These are phyloP conservation scores for Primulina tabacum DNA, from an alignment of 257 asterid genomes.

Conservation along the genomic window DNA sequence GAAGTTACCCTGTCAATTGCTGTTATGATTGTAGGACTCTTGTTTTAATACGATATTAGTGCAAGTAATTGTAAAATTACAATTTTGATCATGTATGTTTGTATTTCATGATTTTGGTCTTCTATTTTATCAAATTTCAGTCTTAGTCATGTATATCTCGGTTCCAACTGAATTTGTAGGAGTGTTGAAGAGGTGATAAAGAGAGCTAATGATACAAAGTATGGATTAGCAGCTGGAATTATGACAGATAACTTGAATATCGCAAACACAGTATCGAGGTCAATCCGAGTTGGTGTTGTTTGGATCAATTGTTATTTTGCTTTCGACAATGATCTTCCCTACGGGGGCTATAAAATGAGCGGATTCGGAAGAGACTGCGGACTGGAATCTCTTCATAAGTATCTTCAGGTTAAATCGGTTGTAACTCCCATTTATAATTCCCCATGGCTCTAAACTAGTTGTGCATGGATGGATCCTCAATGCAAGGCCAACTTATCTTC, in stretches of 20 bases:
- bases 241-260: constrained; percentile 50
- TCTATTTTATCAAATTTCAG: too few relatives aligned
- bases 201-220: constrained; percentile 45
- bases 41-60: too few relatives aligned
- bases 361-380: constrained; percentile 51
- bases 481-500: not conserved
- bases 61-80: too few relatives aligned
- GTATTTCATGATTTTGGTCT: too few relatives aligned
- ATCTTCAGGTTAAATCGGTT: constrained; percentile 45
- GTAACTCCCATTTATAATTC: constrained; percentile 49
- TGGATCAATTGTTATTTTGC: constrained; percentile 56
- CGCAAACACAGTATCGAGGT: constrained; percentile 57
- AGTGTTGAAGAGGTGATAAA: constrained; percentile 49
- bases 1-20: too few relatives aligned
- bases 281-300: constrained; percentile 43
- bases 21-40: too few relatives aligned
- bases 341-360: constrained; percentile 52
- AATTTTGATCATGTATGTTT: too few relatives aligned
- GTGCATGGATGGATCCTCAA: not conserved
- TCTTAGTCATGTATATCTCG: too few relatives aligned
- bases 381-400: constrained; percentile 41
- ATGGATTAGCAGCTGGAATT: constrained; percentile 50
- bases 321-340: constrained; percentile 38
- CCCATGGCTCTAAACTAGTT: constrained; percentile 43
- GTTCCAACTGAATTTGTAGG: constrained; percentile 22